Base-by-base conservation (phyloP, 495 filamentous ascomycete genomes). In the Pyronema domesticum region DNA sequence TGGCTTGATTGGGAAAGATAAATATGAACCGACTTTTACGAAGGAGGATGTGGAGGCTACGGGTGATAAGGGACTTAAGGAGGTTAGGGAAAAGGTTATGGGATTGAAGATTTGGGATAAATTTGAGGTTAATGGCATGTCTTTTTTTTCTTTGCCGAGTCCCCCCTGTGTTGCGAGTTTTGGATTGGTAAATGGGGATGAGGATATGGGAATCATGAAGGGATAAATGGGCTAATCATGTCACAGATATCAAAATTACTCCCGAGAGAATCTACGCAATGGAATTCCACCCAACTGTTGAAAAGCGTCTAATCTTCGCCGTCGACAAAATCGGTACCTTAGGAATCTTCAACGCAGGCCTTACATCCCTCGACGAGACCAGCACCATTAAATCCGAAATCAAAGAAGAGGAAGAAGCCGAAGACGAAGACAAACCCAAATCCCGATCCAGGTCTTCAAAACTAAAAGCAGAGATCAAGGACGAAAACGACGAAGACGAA, bases 231-330 rank as follows among this genome's bases (percentile, higher is more conserved):
- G 7, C 45, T 19, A 19, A 47, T 10, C 3, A 23, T 15, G 39
- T 3, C n/a, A n/a, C 59, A 87, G 85, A 85, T 43, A 91, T 96
- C 65, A 98, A 96, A 61, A 79, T 96, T 48, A 89, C 85, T 0
- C 89, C 87, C 0, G 88, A 96, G 66, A 74, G 91, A 54, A 78
- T 95, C 13, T 64, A 64, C 46, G 46, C 57, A 35, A 77, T 98
- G 64, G 81, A 80, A 8, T 93, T 98, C 58, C 91, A 98, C 61
- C 91, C 93, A 0, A 85, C 81, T 0, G 70, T 76, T 50, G 77
- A 85, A 8, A 96, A 96, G 59, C 79, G 86, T 0, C 72, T 96
- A 5, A 76, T 98, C n/a, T 94, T 96, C 60, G 93, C 89, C 1
- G 87, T 88, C 46, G 91, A 98, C 65, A 96, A 98, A 66, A 14